Evolutionary conservation across 768 basidiomycete genomes (phyloP).

Genomic region (Hemileccinum impolitum): DNA sequence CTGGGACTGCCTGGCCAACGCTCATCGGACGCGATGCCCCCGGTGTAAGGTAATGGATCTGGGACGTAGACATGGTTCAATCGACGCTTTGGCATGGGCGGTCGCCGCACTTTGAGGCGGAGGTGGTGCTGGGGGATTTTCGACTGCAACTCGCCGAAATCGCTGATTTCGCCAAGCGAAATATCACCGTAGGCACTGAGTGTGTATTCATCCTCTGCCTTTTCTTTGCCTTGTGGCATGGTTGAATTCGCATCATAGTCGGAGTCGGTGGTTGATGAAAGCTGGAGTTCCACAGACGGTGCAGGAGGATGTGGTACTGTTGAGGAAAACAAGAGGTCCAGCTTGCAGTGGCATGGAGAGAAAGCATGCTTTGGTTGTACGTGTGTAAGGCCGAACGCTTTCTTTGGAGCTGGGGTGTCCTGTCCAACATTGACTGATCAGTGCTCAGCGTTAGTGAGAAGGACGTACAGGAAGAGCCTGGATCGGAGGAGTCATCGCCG

Average conservation of each 20-base stretch:
- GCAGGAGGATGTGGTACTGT: neutral
- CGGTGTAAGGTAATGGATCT: slow-evolving; percentile 2
- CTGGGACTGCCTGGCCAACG: slow-evolving; percentile 17
- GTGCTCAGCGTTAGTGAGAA: neutral
- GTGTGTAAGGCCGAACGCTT: neutral
- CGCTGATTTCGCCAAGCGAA: slow-evolving; percentile 34
- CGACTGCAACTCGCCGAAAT: neutral
- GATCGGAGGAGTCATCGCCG: neutral
- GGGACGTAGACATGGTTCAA: slow-evolving; percentile 6
- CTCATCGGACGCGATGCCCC: neutral
- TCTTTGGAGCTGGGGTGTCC: slow-evolving; percentile 7
- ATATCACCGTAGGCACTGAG: slow-evolving; percentile 46
- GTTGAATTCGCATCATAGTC: neutral
- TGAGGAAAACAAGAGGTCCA: neutral
- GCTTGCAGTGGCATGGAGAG: neutral
- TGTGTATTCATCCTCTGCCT: slow-evolving; percentile 36
- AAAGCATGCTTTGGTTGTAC: neutral
- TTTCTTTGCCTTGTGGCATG: neutral
- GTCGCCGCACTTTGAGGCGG: slow-evolving; percentile 25
- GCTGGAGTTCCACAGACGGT: neutral
- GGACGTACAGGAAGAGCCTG: slow-evolving; percentile 10
- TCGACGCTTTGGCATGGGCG: slow-evolving; percentile 28
- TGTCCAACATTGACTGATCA: neutral
- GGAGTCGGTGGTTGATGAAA: neutral
- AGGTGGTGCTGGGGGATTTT: slow-evolving; percentile 16